Evolutionary conservation across 768 basidiomycete species (phyloP), one percentile per base, ranked within the genome.

Genomic region (Boletus rufocinnamomeus): DNA sequence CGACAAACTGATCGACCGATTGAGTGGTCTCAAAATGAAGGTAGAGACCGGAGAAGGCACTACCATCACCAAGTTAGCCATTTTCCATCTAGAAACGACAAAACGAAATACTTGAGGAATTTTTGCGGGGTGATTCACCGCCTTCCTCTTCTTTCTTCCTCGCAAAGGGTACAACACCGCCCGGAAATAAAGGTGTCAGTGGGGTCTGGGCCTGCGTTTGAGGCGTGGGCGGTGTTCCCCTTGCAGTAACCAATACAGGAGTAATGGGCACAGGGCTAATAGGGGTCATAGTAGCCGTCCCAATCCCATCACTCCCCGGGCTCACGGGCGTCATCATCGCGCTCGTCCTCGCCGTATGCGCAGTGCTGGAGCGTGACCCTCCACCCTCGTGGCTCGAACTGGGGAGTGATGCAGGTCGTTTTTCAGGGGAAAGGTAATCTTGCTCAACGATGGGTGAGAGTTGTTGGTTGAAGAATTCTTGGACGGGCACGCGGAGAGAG

Each of bases 361-460:
- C 73, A 25, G 56, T 65, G 37, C 65, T 67, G n/a, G 63, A 57
- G 23, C 66, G 65, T 16, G 68, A 64, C 28, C 71, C 74, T 44
- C 52, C 59, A 32, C 66, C 65, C 9, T 67, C 70, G 43, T 62
- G 54, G 53, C 66, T 69, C 5, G 61, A 72, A 52, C 59, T 70
- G 16, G 59, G 71, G 43, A 75, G 69, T 52, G 73, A 76, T 44
- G 52, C 71, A 52, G 75, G 72, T 35, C 74, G 72, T 58, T 72
- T 74, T 50, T 78, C 76, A 0, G 84, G 84, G 7, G 85, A 84
- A 54, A 84, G 66, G 64, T 86, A 86, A 54, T 87, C 84, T 62
- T 81, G 81, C 71, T 88, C 88, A 10, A 78, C 79, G 41, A 89
- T 88, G 0, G 88, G 86, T 2, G 87, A 87, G 38, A 88, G 79